Evolutionary conservation across 2,329 filamentous ascomycete genomes (phyloP), one percentile per base, ranked within the genome.

Genomic region (Fusarium burgessii): DNA sequence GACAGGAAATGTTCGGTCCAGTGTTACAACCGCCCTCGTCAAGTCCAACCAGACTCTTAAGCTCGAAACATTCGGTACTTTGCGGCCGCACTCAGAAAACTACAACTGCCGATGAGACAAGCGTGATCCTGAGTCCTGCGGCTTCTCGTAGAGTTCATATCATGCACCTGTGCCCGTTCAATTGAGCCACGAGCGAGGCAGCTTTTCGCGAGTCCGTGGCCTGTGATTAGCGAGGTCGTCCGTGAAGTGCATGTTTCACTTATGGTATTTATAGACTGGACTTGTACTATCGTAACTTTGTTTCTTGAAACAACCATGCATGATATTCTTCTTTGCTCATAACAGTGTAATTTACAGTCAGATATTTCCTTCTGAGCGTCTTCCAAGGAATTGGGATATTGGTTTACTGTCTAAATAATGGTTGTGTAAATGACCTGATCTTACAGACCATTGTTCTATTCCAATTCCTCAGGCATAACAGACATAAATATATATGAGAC

Each of bases 321-420:
- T 5, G 23, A 41, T 17, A 10, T 52, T 41, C 23, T 29, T 52
- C 14, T 41, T 36, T 20, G 33, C 23, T 23, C 23, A 23, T 9
- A 7, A 2, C 4, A 7, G 6, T n/a, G 8, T 14, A n/a, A 11
- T 35, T 17, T 11, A 15, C 5, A 10, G 2, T 13, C 3, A 18
- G 8, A 6, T 15, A 2, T 12, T 51, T 10, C 2, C 13, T 27
- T 51, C 4, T 15, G 6, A n/a, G 7, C 7, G 13, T 38, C 6
- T n/a, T 27, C 5, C 5, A 17, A 9, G 38, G n/a, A 23, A 23
- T 9, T 2, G 9, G 35, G 13, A 4, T 50, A 11, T 12, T 32
- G 4, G 7, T 6, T 23, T 14, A 17, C 7, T 17, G 3, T 23
- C 23, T 23, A 23, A 23, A 23, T 23, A 23, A 23, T 23, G 23